Evolutionary conservation across 148 eudicot genomes (phyloP), one percentile per base, ranked within the genome.

Genomic region (Hydrangea macrophylla): DNA sequence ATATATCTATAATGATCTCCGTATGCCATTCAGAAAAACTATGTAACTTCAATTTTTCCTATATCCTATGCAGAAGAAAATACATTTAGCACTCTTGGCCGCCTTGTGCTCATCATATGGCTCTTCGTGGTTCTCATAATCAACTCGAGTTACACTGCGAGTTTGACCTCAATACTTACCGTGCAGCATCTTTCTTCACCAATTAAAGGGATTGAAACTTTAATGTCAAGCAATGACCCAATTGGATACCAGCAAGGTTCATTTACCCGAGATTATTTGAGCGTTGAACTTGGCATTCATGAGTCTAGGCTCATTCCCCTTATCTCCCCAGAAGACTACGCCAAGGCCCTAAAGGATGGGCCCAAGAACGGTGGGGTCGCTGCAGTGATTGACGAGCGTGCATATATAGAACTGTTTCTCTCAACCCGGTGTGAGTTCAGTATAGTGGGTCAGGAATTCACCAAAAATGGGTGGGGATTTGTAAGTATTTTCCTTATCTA

Each of bases 391-490:
- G 95, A 86, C 44, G 85, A 86, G 67, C 82, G 86, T 39, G 87
- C 83, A 23, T 89, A 86, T 45, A 58, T 81, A 40, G 87, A 81
- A 54, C 84, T 89, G 70, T 86, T 89, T 72, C 91, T 89, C 25
- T 82, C 96, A 35, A 65, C 84, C 2, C 86, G 86, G 70, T 89
- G 96, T 53, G 87, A 89, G 25, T 86, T 77, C 75, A 86, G 84
- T 35, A 81, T 89, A 33, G 84, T 83, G 11, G 96, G 96, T 67
- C 80, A 66, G 25, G 84, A 84, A 67, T 89, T 89, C 81, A 84
- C 89, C 71, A 84, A 68, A 72, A 89, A 57, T 45, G 90, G 95
- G 10, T 89, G 96, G 96, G 95, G 96, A 69, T 89, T 82, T 79
- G 91, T 89, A 79, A 86, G 91, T 82, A 71, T 24, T 65, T n/a